These are phyloP conservation scores for Leptodontidium sp. DNA, from an alignment of 2,329 filamentous ascomycete species.

Conservation along the genomic window DNA sequence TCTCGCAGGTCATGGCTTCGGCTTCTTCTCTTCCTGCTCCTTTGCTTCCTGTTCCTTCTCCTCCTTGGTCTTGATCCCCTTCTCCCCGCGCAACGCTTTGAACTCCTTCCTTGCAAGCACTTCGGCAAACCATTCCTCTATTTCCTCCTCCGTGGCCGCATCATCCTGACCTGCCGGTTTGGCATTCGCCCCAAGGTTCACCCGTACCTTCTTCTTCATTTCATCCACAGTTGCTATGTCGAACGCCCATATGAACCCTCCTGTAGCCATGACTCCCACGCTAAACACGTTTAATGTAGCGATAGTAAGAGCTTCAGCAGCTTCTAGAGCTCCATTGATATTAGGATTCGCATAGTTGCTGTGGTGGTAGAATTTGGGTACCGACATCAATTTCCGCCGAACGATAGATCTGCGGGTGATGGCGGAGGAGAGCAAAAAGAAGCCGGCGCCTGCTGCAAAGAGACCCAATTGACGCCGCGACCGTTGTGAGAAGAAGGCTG, in stretches of 20 bases:
- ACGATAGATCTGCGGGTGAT: constrained; percentile 76
- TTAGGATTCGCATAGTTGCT: constrained; percentile 61
- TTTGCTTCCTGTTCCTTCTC: constrained; percentile 22
- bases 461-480: constrained; percentile 67
- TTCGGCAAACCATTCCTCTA: constrained; percentile 68
- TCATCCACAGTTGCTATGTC: constrained; percentile 78
- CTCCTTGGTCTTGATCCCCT: constrained; percentile 29
- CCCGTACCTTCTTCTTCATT: constrained; percentile 59
- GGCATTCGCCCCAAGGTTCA: constrained; percentile 30
- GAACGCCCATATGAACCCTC: constrained; percentile 78
- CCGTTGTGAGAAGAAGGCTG: constrained; percentile 45
- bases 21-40: constrained; percentile 17
- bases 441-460: constrained; percentile 77
- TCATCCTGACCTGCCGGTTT: constrained; percentile 55
- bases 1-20: constrained; percentile 5
- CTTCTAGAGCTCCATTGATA: constrained; percentile 74
- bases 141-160: constrained; percentile 60
- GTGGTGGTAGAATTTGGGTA: constrained; percentile 77
- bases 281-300: constrained; percentile 87
- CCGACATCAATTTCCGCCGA: constrained; percentile 65
- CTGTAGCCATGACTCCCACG: constrained; percentile 76
- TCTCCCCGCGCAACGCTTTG: constrained; percentile 42
- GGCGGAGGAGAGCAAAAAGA: constrained; percentile 75
- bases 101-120: constrained; percentile 65
- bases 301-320: constrained; percentile 82